Base-by-base conservation (phyloP, 768 basidiomycete species). In the Lentinula detonsa region DNA sequence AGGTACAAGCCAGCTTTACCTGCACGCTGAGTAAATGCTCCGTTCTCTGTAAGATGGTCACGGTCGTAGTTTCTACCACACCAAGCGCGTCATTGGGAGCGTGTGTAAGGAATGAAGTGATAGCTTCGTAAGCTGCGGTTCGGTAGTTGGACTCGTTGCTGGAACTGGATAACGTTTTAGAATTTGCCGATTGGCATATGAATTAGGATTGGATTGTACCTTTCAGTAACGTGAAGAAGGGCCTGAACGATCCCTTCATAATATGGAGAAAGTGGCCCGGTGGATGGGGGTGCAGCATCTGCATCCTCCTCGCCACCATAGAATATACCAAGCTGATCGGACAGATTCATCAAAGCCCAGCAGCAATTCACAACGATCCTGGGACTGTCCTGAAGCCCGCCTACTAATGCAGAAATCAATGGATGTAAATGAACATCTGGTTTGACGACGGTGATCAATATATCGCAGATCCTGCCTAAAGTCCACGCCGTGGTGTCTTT, bases 401-500 rank as follows among this genome's bases (percentile, higher is more conserved):
- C 75, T 10, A 98, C 93, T 54, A 98, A 81, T 7, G 91, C 93
- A 9, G 86, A 81, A 60, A 98, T 77, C 58, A 99, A 79, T 8
- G 87, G 83, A 63, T 91, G 88, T 8, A 99, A 79, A 71, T 97
- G 93, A 1, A 90, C 83, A 65, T 95, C 93, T 1, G 91, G 88
- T 68, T 95, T 91, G 77, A 99, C 95, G 16, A 87, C 85, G 52
- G 82, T 74, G 66, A 95, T 86, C 65, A 98, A 79, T 60, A 93
- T 75, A 68, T 98, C 97, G 69, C 94, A 96, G 65, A 99, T 96
- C 43, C 94, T 81, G 18, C 95, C 95, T 13, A 99, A 81, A 1
- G 97, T 98, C 96, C 96, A 99, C 2, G 97, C 95, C 31, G 93
- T 93, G 1, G 95, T 96, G 72, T 98, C 97, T 74, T 95, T 93